Evolutionary conservation across 176 grass and related monocot genomes (phyloP), one percentile per base, ranked within the genome.

Genomic region (Carex littledalei): DNA sequence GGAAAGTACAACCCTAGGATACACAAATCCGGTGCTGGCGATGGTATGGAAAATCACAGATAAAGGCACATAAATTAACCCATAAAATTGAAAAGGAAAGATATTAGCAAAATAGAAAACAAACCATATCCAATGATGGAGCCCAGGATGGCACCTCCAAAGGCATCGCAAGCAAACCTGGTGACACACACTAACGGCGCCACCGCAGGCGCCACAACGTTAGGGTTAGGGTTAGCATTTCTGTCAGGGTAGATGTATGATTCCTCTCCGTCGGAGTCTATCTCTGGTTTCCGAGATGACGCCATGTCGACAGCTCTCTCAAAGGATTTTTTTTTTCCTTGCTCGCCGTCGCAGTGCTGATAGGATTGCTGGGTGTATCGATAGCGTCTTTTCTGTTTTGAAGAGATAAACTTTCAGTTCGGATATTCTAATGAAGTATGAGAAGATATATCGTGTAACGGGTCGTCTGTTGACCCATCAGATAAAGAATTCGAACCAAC

Each of bases 121-220:
- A 6, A 57, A 99, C 96, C 91, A 78, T 94, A 99, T 85, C 96
- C 96, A 52, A 99, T 80, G 76, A 99, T 85, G 88, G 91, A 92
- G 66, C 96, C 93, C 3, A 99, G 74, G 45, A 94, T 87, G 52
- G 91, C 91, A 41, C 96, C 93, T 17, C 91, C 91, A 10, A 86
- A 80, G 37, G 94, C 90, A 86, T 99, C 96, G 0, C 91, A 93
- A 21, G 78, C 93, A 84, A 92, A 98, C 78, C 91, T 88, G 41
- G 87, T 67, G 63, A 99, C 3, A 68, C 96, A 99, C 1, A 95
- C 91, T 29, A 89, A 86, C 4, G 93, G 86, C 21, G 85, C 64
- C 14, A 71, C 58, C 24, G 67, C 63, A 12, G 58, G n/a, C 12
- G 18, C 63, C 20, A 69, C 84, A 8, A 52, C 64, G 70, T 31